A percentile compares a stretch with the other conserved stretches of the same genome.
phyloP scores from a whole-genome alignment of 371 early-diverging fungal genomes.

The Lichtheimia hyalospora region DNA sequence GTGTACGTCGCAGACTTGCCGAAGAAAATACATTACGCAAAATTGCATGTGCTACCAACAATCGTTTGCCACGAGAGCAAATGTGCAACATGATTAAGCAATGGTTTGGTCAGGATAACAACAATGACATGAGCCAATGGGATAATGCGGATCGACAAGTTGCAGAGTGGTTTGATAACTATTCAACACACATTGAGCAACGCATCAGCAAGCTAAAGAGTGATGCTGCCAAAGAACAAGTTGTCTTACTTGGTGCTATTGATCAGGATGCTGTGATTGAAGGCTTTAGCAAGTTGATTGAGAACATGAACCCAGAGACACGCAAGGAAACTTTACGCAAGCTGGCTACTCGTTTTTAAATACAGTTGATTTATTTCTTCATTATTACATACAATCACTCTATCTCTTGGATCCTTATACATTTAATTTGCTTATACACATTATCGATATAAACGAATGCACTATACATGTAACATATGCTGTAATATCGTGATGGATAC shows the following conservation, averaged over 20 bases:
- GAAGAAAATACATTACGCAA: conserved; percentile 72
- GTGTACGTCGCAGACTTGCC: conserved; percentile 77
- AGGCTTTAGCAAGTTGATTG: conserved; percentile 44
- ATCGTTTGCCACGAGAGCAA: conserved; percentile 45
- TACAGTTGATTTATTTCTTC: background rate
- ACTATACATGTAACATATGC: too few relatives aligned
- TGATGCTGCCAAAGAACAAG: conserved; percentile 33
- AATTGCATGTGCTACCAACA: conserved; percentile 41
- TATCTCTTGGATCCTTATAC: too few relatives aligned
- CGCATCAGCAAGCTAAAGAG: conserved; percentile 43
- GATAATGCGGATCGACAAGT: conserved; percentile 47
- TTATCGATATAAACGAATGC: too few relatives aligned
- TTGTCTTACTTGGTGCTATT: conserved; percentile 31
- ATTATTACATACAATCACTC: too few relatives aligned
- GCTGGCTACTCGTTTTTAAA: conserved; percentile 35
- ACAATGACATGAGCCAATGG: background rate
- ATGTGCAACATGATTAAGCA: conserved; percentile 45
- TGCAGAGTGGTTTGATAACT: conserved; percentile 67
- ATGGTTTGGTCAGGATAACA: conserved; percentile 51
- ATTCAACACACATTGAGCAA: conserved; percentile 43
- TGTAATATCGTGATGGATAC: too few relatives aligned
- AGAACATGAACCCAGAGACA: conserved; percentile 34
- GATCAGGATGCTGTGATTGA: conserved; percentile 53
- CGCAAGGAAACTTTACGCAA: conserved; percentile 43
- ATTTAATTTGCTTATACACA: too few relatives aligned